Conservation (phyloP, 768 basidiomycete genomes). For the Sarcomyxa edulis region DNA sequence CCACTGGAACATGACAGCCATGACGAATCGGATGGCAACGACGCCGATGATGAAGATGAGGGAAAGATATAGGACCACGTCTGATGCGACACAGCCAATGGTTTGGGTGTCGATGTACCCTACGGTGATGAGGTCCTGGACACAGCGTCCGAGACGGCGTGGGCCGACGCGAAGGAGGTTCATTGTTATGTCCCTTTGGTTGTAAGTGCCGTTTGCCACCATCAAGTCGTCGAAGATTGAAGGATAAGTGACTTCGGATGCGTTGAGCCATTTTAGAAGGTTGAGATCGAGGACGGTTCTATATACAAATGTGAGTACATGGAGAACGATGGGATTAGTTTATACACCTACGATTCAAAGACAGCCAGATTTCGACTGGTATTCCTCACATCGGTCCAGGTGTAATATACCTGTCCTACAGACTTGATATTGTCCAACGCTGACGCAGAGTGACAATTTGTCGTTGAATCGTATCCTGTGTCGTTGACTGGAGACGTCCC, state of each 20-base stretch:
- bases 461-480: slow-evolving; percentile 58
- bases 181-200: slow-evolving; percentile 87
- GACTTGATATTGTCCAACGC: slow-evolving; percentile 44
- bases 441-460: slow-evolving; percentile 73
- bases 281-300: slow-evolving; percentile 87
- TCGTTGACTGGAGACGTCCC: slow-evolving; percentile 57
- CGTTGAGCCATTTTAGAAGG: slow-evolving; percentile 82
- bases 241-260: slow-evolving; percentile 78
- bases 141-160: slow-evolving; percentile 66
- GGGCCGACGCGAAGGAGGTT: slow-evolving; percentile 68
- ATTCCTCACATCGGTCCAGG: slow-evolving; percentile 81
- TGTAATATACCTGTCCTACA: slow-evolving; percentile 88
- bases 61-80: slow-evolving; percentile 91
- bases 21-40: slow-evolving; percentile 88
- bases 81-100: slow-evolving; percentile 94
- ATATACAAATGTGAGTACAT: slow-evolving; percentile 3
- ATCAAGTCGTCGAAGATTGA: slow-evolving; percentile 76
- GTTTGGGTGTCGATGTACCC: slow-evolving; percentile 93
- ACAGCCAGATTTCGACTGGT: slow-evolving; percentile 81
- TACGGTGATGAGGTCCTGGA: slow-evolving; percentile 80
- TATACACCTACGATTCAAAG: slow-evolving; percentile 74
- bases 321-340: slow-evolving; percentile 4
- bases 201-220: slow-evolving; percentile 63
- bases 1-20: slow-evolving; percentile 98
- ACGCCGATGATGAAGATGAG: slow-evolving; percentile 97